Conservation (phyloP, 1,139 yeast species). For the Hanseniaspora uvarum region DNA sequence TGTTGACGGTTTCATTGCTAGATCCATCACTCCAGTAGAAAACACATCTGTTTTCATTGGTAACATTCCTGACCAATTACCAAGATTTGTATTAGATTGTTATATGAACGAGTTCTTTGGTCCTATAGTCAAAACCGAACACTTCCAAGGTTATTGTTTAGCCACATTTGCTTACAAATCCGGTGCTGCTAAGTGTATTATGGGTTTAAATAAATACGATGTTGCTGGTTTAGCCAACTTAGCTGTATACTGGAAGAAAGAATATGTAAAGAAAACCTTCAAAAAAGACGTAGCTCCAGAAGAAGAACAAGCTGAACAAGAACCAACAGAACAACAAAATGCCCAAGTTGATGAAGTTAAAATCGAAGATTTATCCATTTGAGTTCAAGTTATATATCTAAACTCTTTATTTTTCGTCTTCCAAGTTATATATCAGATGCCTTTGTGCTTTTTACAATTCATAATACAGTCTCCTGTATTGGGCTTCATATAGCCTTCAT, state of each 20-base stretch:
- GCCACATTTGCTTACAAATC: conserved; percentile 81
- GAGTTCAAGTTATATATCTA: neutral
- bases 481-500: neutral
- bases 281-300: conserved; percentile 2
- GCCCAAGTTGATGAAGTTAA: conserved; percentile 1
- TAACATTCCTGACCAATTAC: conserved; percentile 54
- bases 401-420: too few relatives aligned
- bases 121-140: conserved; percentile 17
- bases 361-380: conserved; percentile 7
- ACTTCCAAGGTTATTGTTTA: conserved; percentile 36
- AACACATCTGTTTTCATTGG: conserved; percentile 79
- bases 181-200: conserved; percentile 79
- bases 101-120: conserved; percentile 17
- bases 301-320: conserved; percentile 5
- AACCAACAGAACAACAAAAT: neutral
- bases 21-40: conserved; percentile 65
- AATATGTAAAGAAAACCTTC: conserved; percentile 22
- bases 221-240: conserved; percentile 15
- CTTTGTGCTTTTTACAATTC: neutral
- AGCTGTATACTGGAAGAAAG: conserved; percentile 56
- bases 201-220: conserved; percentile 40
- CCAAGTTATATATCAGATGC: neutral
- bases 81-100: conserved; percentile 46
- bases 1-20: conserved; percentile 52
- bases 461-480: too few relatives aligned